Base-by-base conservation (phyloP, 2,329 filamentous ascomycete species). In the Grosmannia huntii region DNA sequence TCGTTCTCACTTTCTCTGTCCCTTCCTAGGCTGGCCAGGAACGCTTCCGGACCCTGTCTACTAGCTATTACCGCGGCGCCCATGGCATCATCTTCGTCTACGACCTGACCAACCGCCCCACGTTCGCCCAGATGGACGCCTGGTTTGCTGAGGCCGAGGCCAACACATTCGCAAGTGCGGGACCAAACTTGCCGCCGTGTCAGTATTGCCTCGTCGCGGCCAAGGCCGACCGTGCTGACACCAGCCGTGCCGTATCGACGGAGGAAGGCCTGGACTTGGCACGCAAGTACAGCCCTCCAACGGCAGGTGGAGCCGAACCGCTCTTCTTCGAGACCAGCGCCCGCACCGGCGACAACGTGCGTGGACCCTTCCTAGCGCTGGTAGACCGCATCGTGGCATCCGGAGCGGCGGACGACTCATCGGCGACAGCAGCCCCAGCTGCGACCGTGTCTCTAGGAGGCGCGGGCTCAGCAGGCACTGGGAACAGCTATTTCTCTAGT, bases 141-240 rank as follows among this genome's bases (percentile, higher is more conserved):
- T 82, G 78, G 78, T 78, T 79, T 62, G 73, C 77, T 51, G 78
- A 81, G 65, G 78, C 75, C 7, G 73, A 77, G 64, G 66, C 68
- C 14, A 79, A 79, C 64, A 77, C 76, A 3, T 72, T 55, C 75
- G 3, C 71, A 48, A 4, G 11, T 12, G 5, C 56, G 56, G 71
- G 71, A 21, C 11, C 28, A 25, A 14, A 14, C 12, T 14, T 21
- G 16, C 46, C 27, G 2, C 33, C 27, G 27, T 64, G 61, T 38
- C 61, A 61, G 21, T 61, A 60, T 48, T 62, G 61, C 31, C 52
- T 64, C n/a, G 74, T 81, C 27, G 79, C 77, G 5, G 73, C 73
- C 60, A 82, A 81, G 66, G 67, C 76, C 25, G 79, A 82, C 68
- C 75, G 75, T 58, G 71, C 71, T 19, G 65, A 67, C 12, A 60